These are phyloP conservation scores for Fusarium domesticum DNA, from an alignment of 2,329 filamentous ascomycete species.

Conservation along the genomic window DNA sequence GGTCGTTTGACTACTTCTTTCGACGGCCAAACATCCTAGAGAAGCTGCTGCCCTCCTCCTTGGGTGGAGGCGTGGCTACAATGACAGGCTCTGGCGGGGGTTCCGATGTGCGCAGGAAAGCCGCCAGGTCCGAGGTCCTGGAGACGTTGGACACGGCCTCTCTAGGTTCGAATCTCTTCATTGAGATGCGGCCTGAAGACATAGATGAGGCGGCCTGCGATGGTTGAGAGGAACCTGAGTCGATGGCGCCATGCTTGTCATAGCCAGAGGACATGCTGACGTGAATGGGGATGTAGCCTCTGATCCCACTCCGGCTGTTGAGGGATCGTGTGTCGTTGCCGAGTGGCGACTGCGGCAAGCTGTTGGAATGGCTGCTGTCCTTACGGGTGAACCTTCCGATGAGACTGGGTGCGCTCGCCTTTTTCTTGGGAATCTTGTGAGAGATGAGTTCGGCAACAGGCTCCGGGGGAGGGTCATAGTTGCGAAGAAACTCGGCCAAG, in stretches of 20 bases:
- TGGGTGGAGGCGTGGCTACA: constrained; percentile 26
- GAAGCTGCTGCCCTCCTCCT: constrained; percentile 40
- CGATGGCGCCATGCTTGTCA: constrained; percentile 40
- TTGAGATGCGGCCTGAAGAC: constrained; percentile 44
- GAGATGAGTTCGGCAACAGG: constrained; percentile 37
- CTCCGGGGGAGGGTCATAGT: constrained; percentile 62
- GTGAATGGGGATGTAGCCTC: constrained; percentile 53
- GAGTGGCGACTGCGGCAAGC: constrained; percentile 24
- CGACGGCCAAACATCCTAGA: constrained; percentile 49
- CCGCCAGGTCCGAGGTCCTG: constrained; percentile 66
- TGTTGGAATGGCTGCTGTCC: constrained; percentile 31
- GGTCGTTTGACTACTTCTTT: constrained; percentile 44
- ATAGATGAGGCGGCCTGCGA: constrained; percentile 21
- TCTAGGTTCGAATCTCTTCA: constrained; percentile 58
- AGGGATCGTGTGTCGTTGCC: constrained; percentile 35
- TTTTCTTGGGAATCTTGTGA: constrained; percentile 55
- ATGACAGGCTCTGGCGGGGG: constrained; percentile 49
- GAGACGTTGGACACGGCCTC: constrained; percentile 49
- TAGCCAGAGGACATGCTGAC: constrained; percentile 46
- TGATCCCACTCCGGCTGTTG: constrained; percentile 38
- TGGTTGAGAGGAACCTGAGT: constrained; percentile 19
- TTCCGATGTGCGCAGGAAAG: constrained; percentile 67
- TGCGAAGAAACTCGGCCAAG: constrained; percentile 70
- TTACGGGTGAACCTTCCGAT: constrained; percentile 55
- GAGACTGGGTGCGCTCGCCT: constrained; percentile 59